Percentiles rank a stretch among this genome's conserved stretches.
phyloP scores from a whole-genome alignment of 768 basidiomycete genomes.

The Mycena vitilis region DNA sequence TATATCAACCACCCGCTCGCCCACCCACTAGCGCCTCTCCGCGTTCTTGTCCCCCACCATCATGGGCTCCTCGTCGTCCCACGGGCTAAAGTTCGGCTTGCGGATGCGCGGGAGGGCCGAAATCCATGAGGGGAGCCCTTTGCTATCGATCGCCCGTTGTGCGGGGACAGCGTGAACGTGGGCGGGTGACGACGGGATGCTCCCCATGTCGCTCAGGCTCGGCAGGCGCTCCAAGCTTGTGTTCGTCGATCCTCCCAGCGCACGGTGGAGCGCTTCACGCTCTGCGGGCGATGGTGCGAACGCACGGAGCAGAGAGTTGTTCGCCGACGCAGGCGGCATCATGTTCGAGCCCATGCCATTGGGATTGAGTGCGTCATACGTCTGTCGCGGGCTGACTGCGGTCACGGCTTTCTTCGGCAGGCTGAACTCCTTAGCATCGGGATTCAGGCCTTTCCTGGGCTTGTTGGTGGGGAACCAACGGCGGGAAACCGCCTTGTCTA shows the following conservation, averaged over 20 bases:
- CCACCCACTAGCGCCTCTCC: conserved; percentile 10
- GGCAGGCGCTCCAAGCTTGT: conserved; percentile 82
- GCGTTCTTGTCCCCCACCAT: conserved; percentile 15
- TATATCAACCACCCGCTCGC: conserved; percentile 13
- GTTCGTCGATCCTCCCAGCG: conserved; percentile 79
- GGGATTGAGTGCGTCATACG: conserved; percentile 71
- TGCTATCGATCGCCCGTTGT: conserved; percentile 43
- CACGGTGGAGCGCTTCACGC: conserved; percentile 85
- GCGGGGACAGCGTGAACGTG: conserved; percentile 55
- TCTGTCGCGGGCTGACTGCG: conserved; percentile 32
- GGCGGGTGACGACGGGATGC: conserved; percentile 75
- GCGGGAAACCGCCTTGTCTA: conserved; percentile 50
- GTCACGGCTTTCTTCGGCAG: conserved; percentile 50
- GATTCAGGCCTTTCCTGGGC: conserved; percentile 79
- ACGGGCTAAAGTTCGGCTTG: conserved; percentile 84
- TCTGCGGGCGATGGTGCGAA: conserved; percentile 92
- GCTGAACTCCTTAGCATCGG: conserved; percentile 87
- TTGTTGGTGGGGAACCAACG: conserved; percentile 61
- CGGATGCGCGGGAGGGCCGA: conserved; percentile 72
- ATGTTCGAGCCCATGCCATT: conserved; percentile 59
- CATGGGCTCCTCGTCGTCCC: conserved; percentile 77
- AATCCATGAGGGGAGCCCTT: conserved; percentile 73
- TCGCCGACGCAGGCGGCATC: conserved; percentile 55
- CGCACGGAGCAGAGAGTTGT: conserved; percentile 72
- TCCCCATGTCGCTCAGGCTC: conserved; percentile 81